Conservation (phyloP, 495 filamentous ascomycete species). For the Penicillium psychrofluorescens region DNA sequence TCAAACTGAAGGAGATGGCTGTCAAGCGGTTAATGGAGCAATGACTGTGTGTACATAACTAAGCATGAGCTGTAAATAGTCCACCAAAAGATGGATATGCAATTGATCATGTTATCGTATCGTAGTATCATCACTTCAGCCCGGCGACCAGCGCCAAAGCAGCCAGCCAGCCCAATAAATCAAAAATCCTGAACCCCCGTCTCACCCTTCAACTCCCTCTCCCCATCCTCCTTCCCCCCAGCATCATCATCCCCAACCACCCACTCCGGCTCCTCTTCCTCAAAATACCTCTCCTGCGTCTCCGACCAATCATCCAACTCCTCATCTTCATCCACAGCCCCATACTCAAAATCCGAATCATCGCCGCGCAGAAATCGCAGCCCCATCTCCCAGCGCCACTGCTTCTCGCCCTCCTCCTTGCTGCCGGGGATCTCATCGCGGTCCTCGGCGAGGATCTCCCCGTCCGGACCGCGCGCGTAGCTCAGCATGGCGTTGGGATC, state of each 20-base stretch:
- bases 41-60: not conserved
- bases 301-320: conserved; percentile 56
- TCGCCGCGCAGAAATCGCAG: conserved; percentile 63
- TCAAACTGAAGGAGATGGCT: conserved; percentile 67
- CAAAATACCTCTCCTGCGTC: conserved; percentile 67
- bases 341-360: conserved; percentile 74
- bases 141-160: not conserved
- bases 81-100: not conserved
- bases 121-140: no score
- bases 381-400: conserved; percentile 63
- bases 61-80: not conserved
- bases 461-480: conserved; percentile 40
- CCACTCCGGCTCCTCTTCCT: conserved; percentile 66
- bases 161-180: conserved; percentile 5
- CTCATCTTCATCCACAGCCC: conserved; percentile 58
- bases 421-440: conserved; percentile 48
- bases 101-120: no score
- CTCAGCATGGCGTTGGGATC: conserved; percentile 43
- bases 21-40: conserved; percentile 33
- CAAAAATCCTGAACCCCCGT: conserved; percentile 80
- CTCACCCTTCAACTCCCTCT: conserved; percentile 48
- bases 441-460: conserved; percentile 51
- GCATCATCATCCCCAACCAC: conserved; percentile 33
- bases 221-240: conserved; percentile 27
- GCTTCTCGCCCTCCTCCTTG: conserved; percentile 56